phyloP scores from a whole-genome alignment of 805 yeast species.

The Candida insectorum region DNA sequence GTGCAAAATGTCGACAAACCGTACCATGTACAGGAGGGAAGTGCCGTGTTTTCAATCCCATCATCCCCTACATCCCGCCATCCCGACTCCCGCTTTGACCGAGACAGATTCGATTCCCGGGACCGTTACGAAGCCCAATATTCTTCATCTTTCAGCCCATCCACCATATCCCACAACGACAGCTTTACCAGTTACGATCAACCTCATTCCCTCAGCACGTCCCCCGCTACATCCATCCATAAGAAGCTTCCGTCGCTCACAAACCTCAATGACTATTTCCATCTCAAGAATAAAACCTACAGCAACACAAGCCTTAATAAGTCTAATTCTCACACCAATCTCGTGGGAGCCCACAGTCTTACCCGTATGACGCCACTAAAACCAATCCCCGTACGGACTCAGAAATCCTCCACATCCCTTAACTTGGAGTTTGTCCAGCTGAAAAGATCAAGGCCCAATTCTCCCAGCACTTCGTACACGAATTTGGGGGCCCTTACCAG shows the following conservation, averaged over 20 bases:
- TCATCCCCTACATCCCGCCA: conserved; percentile 5
- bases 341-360: conserved; percentile 12
- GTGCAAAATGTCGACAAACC: conserved; percentile 15
- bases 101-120: not conserved
- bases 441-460: conserved; percentile 46
- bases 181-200: conserved; percentile 20
- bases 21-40: conserved; percentile 6
- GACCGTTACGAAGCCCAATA: not conserved
- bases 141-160: not conserved
- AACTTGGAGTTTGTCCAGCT: conserved; percentile 35
- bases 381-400: conserved; percentile 16
- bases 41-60: conserved; percentile 9
- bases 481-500: not conserved
- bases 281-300: conserved; percentile 13
- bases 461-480: conserved; percentile 27
- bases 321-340: conserved; percentile 13
- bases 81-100: not conserved
- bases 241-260: conserved; percentile 22
- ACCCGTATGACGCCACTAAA: conserved; percentile 45
- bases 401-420: conserved; percentile 27
- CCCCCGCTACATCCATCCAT: conserved; percentile 24
- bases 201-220: conserved; percentile 30
- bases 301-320: conserved; percentile 7
- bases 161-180: not conserved
- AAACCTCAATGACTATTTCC: conserved; percentile 33